phyloP scores from a whole-genome alignment of 768 basidiomycete genomes.

The Termitomyces sp. region DNA sequence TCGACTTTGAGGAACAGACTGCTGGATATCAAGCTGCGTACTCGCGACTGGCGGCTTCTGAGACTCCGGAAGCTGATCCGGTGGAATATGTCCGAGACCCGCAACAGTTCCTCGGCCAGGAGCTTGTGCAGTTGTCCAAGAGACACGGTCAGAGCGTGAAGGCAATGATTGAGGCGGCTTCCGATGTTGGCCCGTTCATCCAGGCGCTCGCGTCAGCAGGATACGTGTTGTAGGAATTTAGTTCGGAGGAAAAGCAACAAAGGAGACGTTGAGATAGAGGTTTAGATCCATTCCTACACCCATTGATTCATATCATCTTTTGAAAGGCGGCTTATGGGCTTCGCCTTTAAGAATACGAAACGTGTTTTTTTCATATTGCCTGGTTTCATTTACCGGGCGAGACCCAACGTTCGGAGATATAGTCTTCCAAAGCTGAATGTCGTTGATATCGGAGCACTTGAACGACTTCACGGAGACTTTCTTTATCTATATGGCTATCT shows the following conservation, averaged over 20 bases:
- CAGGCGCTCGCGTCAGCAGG: slow-evolving; percentile 21
- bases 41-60: slow-evolving; percentile 84
- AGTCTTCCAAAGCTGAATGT: too few species aligned
- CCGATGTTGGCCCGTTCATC: slow-evolving; percentile 26
- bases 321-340: not conserved
- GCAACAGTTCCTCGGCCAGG: slow-evolving; percentile 48
- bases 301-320: not conserved
- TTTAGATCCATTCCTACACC: not conserved
- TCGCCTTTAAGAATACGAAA: not conserved
- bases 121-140: slow-evolving; percentile 35
- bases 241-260: not conserved
- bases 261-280: not conserved
- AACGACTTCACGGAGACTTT: too few species aligned
- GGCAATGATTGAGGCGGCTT: slow-evolving; percentile 30
- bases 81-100: slow-evolving; percentile 58
- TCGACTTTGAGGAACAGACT: slow-evolving; percentile 88
- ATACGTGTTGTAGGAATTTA: slow-evolving; percentile 16
- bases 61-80: slow-evolving; percentile 53
- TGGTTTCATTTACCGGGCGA: not conserved
- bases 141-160: slow-evolving; percentile 33
- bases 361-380: not conserved
- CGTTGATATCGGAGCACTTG: too few species aligned
- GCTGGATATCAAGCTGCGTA: slow-evolving; percentile 95
- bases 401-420: too few species aligned
- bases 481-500: too few species aligned